A percentile compares a stretch with the other conserved stretches of the same genome.
Evolutionary conservation across 1,139 yeast species (phyloP).

Genomic region (Pichia cactophila): DNA sequence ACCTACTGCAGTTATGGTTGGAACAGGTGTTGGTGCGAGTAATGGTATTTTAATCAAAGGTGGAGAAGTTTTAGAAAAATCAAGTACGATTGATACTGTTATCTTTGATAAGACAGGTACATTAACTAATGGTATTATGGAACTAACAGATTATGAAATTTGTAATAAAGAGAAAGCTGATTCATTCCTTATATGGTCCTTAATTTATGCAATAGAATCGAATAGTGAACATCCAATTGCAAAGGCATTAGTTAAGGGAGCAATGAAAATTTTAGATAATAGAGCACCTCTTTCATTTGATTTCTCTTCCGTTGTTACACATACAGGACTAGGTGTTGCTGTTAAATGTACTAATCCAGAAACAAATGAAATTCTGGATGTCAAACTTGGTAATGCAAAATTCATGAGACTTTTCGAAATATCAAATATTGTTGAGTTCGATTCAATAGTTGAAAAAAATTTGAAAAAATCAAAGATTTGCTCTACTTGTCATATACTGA

Average conservation of each 20-base stretch:
- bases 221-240: constrained; percentile 89
- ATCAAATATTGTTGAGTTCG: constrained; percentile 16
- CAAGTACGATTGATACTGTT: constrained; percentile 57
- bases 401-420: constrained; percentile 30
- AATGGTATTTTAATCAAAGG: constrained; percentile 90
- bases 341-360: constrained; percentile 33
- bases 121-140: constrained; percentile 78
- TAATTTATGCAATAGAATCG: constrained; percentile 57
- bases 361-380: constrained; percentile 20
- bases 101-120: constrained; percentile 97
- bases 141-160: constrained; percentile 16
- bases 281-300: constrained; percentile 9
- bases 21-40: constrained; percentile 91
- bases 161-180: constrained; percentile 10
- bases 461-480: constrained; percentile 10
- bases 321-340: constrained; percentile 66
- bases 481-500: constrained; percentile 32
- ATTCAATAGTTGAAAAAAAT: constrained; percentile 4
- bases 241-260: constrained; percentile 46
- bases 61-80: constrained; percentile 78
- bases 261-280: constrained; percentile 20
- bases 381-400: constrained; percentile 52
- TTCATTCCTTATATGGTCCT: constrained; percentile 43
- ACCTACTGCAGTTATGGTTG: constrained; percentile 98
- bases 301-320: constrained; percentile 37